Base-by-base conservation (phyloP, 1,284 basidiomycete species). In the Agroathelia rolfsii region DNA sequence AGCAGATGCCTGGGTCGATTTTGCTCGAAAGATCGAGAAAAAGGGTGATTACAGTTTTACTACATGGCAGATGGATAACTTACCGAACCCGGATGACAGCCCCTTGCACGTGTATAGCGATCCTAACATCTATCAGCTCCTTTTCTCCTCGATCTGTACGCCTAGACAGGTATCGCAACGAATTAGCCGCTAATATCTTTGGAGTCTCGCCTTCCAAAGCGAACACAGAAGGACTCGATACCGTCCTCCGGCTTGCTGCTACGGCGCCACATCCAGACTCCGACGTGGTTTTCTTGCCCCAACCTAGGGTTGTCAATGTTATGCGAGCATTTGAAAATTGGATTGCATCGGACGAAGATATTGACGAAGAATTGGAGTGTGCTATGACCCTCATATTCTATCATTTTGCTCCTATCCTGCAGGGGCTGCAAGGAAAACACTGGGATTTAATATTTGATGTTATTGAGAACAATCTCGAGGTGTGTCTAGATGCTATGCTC, bases 361-460 rank as follows among this genome's bases (percentile, higher is more conserved):
- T 74, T 3, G 72, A 76, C 13, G 84, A 73, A 15, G 65, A 65
- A 24, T 65, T 93, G 1, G 81, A 93, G 46, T 74, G 73, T 33
- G 73, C 71, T 30, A 74, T 95, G 56, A 76, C 83, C 0, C 58
- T 77, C 39, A 53, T 96, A 1, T 88, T 90, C 48, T 57, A 71
- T 22, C 67, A 84, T 37, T 62, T 98, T 2, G 80, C 79, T 2
- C 90, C 94, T 0, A 84, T 97, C 30, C 60, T 98, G 33, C 92
- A 97, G 53, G 84, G 77, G 46, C 66, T 96, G 0, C 64, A 75
- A 4, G 95, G 95, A 1, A 66, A 69, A 0, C 95, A 97, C 53
- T 94, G 94, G 87, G 85, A 90, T 32, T 72, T 92, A 28, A 77
- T 95, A 11, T 92, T 90, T 50, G 92, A 97, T 51, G 57, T 96